Conservation (phyloP, 192 early-diverging fungal species). For the Backusella macrospora region DNA sequence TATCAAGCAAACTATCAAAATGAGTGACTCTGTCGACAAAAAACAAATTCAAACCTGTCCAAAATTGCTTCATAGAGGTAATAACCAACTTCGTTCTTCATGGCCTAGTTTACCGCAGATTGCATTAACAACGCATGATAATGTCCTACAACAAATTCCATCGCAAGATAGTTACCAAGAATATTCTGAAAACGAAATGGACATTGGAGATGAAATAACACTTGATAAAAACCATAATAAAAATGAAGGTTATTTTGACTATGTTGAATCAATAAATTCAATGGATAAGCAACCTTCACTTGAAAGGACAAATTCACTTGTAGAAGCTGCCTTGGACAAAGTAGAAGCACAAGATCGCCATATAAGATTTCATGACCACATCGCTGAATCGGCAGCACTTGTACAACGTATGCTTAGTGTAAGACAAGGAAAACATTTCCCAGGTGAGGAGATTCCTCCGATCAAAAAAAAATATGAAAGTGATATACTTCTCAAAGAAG, state of each 20-base stretch:
- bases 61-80: background rate
- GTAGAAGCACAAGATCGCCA: constrained; percentile 31
- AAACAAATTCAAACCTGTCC: background rate
- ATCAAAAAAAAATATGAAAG: constrained; percentile 5
- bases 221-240: background rate
- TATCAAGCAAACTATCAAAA: background rate
- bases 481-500: background rate
- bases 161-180: background rate
- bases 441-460: background rate
- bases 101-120: background rate
- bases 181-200: background rate
- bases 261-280: background rate
- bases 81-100: background rate
- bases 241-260: background rate
- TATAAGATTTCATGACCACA: constrained; percentile 29
- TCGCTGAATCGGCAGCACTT: constrained; percentile 37
- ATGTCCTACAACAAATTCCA: background rate
- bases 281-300: background rate
- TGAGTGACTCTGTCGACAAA: background rate
- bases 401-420: constrained; percentile 33
- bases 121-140: constrained; percentile 2
- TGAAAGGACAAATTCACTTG: constrained; percentile 15
- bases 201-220: background rate
- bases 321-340: constrained; percentile 30
- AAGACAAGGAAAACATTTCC: background rate